phyloP scores from a whole-genome alignment of 805 yeast genomes.

The Candida succiphila region DNA sequence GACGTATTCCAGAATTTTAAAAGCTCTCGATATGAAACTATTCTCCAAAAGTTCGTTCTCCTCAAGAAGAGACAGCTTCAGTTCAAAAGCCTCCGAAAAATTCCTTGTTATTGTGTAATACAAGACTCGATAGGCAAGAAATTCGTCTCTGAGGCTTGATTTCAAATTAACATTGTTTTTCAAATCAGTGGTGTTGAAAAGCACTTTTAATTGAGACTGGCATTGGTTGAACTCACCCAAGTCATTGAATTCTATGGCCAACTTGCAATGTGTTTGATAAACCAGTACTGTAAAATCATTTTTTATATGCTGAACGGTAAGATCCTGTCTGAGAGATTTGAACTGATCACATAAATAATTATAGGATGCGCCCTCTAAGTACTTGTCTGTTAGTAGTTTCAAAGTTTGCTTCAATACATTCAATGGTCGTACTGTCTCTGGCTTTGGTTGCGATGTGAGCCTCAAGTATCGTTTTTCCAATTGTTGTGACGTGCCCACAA shows the following conservation, averaged over 20 bases:
- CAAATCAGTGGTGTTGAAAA: conserved; percentile 38
- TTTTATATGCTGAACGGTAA: conserved; percentile 83
- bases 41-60: conserved; percentile 6
- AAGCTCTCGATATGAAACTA: conserved; percentile 21
- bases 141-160: conserved; percentile 42
- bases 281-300: conserved; percentile 68
- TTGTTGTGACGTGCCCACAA: conserved; percentile 52
- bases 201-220: conserved; percentile 63
- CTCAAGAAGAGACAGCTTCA: conserved; percentile 18
- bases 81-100: conserved; percentile 39
- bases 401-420: conserved; percentile 49
- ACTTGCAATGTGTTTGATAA: conserved; percentile 77
- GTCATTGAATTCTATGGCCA: conserved; percentile 79
- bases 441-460: conserved; percentile 87
- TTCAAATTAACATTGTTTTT: conserved; percentile 14
- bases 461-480: conserved; percentile 77
- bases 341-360: conserved; percentile 81
- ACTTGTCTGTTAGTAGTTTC: conserved; percentile 41
- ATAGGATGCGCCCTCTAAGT: conserved; percentile 45
- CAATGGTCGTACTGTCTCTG: conserved; percentile 71
- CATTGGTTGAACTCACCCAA: conserved; percentile 95
- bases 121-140: conserved; percentile 60
- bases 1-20: conserved; percentile 24
- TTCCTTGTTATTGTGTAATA: conserved; percentile 71
- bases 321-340: conserved; percentile 86